Evolutionary conservation across 116 monocot species (phyloP), one percentile per base, ranked within the genome.

Genomic region (Thalassia testudinum): DNA sequence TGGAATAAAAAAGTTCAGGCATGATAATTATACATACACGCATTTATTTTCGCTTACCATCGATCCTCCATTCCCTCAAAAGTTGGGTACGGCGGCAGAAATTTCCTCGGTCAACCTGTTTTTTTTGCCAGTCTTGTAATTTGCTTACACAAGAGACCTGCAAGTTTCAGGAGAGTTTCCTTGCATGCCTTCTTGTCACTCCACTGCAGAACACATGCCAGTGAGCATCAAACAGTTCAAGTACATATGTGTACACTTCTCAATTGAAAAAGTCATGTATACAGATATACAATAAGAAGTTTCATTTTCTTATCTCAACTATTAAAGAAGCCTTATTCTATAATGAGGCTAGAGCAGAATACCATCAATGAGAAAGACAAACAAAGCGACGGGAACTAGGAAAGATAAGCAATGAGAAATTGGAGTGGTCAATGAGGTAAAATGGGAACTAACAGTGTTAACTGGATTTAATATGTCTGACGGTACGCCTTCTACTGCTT

Each of bases 151-250:
- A 91, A 91, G 37, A 91, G 61, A 11, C 71, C 76, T 4, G 63
- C 91, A 7, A 91, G 81, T 76, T 81, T 91, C 68, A 85, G 61
- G 66, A 85, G 67, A 27, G 81, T 91, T 53, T 81, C 81, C 47
- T 78, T 62, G 48, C 78, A 81, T 0, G 65, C 65, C 10, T 37
- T 70, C 70, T 81, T 81, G 61, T 91, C 63, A 44, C 60, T 52
- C 91, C 91, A 91, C 89, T 88, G 71, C 24, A 57, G 26, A 51
- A 30, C n/a, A n/a, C n/a, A n/a, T n/a, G n/a, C n/a, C n/a, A n/a
- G n/a, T n/a, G n/a, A n/a, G n/a, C n/a, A n/a, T n/a, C n/a, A n/a
- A n/a, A n/a, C n/a, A n/a, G 14, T 8, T 40, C 40, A 40, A 8
- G 7, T 17, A 12, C 19, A 30, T 20, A 2, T 11, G 37, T 6